Conservation (phyloP, 164 flowering plant genomes). For the Magnolia sinica region DNA sequence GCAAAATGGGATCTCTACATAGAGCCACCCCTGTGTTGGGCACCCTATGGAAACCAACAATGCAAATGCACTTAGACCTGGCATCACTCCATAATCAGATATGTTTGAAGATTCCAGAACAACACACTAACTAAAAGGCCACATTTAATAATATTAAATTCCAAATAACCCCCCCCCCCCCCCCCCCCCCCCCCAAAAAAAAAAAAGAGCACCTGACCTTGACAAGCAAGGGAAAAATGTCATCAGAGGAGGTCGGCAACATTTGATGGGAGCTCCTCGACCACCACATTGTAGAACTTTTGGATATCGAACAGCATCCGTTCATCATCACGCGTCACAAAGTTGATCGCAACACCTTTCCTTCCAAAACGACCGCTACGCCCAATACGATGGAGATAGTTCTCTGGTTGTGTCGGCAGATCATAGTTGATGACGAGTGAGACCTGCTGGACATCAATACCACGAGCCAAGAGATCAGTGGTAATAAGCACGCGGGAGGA, state of each 20-base stretch:
- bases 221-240: background rate
- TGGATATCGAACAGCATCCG: slow-evolving; percentile 80
- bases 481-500: slow-evolving; percentile 68
- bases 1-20: background rate
- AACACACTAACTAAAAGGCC: background rate
- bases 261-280: slow-evolving; percentile 76
- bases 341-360: slow-evolving; percentile 86
- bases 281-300: slow-evolving; percentile 67
- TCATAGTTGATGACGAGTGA: slow-evolving; percentile 84
- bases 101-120: background rate
- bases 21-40: too few relatives aligned
- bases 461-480: slow-evolving; percentile 68
- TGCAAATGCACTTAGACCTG: background rate
- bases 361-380: slow-evolving; percentile 88
- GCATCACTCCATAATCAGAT: background rate
- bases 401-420: slow-evolving; percentile 85
- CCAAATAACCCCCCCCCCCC: too few relatives aligned
- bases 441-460: slow-evolving; percentile 73
- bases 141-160: background rate
- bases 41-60: background rate
- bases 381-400: slow-evolving; percentile 86
- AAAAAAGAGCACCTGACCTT: background rate
- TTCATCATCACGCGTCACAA: slow-evolving; percentile 69
- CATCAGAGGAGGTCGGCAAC: slow-evolving; percentile 74
- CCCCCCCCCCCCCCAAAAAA: too few relatives aligned